Conservation (phyloP, 2,329 filamentous ascomycete genomes). For the Metarhizium guizhouense region DNA sequence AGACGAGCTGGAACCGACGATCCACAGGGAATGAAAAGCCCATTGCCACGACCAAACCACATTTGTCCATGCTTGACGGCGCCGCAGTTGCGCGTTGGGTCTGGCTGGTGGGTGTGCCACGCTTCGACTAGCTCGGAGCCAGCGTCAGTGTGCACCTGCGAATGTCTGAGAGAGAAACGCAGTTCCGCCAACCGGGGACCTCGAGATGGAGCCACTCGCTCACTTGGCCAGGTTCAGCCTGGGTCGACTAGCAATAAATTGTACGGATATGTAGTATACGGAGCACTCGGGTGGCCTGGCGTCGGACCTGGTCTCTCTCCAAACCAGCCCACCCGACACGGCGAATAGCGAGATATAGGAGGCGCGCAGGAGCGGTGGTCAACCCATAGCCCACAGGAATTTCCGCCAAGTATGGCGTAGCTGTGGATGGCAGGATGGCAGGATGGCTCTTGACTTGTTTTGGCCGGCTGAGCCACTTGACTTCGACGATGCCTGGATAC, state of each 20-base stretch:
- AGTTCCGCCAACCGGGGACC: conserved; percentile 5
- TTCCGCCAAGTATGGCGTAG: neutral
- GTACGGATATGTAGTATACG: neutral
- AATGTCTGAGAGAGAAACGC: conserved; percentile 3
- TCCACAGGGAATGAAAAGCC: neutral
- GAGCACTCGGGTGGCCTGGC: neutral
- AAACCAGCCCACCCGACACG: too few relatives aligned
- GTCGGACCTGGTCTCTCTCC: neutral
- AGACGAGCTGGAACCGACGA: neutral
- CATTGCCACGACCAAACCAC: neutral
- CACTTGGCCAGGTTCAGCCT: conserved; percentile 6
- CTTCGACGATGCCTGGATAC: neutral
- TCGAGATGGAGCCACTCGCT: conserved; percentile 4
- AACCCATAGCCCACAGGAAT: neutral
- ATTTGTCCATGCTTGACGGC: conserved; percentile 1
- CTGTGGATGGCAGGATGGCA: neutral
- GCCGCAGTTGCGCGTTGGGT: conserved; percentile 2
- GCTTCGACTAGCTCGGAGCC: neutral
- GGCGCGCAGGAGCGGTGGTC: neutral
- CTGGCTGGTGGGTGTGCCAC: conserved; percentile 1
- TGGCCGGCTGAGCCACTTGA: neutral
- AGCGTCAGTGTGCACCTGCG: neutral
- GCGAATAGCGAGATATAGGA: neutral
- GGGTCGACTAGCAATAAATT: neutral
- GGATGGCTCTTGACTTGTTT: neutral